Percentiles rank a stretch among this genome's conserved stretches.
These are phyloP conservation scores for Hypoxylon cercidicola DNA, from an alignment of 495 filamentous ascomycete species.

Conservation along the genomic window DNA sequence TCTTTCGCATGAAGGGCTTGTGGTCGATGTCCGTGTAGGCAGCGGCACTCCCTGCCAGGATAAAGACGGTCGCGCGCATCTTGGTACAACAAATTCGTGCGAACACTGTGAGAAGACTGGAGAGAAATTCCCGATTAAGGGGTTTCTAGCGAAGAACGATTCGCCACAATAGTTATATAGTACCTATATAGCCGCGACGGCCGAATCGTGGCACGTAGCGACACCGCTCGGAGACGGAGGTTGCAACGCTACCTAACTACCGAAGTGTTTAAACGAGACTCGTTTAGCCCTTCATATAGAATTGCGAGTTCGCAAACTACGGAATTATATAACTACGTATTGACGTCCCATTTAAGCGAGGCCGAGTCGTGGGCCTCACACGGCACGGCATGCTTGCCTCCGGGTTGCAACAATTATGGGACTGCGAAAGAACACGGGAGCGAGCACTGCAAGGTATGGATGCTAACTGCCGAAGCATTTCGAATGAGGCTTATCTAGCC, in stretches of 20 bases:
- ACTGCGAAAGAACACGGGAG: constrained; percentile 12
- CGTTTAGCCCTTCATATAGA: constrained; percentile 17
- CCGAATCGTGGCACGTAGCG: constrained; percentile 1
- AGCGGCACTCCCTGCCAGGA: constrained; percentile 33
- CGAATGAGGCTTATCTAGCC: constrained; percentile 3
- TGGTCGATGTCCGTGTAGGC: constrained; percentile 50
- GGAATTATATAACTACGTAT: no score
- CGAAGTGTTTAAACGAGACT: constrained; percentile 10
- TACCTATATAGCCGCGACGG: constrained; percentile 13
- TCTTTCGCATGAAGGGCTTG: constrained; percentile 51
- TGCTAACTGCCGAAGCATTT: constrained; percentile 10
- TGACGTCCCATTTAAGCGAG: constrained; percentile 17
- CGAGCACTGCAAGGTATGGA: background rate
- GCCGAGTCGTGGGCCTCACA: background rate
- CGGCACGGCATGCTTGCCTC: constrained; percentile 7
- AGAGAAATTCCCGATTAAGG: constrained; percentile 8
- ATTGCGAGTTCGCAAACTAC: background rate
- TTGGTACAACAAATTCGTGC: constrained; percentile 6
- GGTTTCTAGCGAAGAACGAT: constrained; percentile 10
- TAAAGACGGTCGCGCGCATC: constrained; percentile 19
- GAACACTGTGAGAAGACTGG: constrained; percentile 16
- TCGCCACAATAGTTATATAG: constrained; percentile 4
- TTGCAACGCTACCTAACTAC: constrained; percentile 13
- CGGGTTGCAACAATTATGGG: constrained; percentile 1
- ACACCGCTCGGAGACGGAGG: constrained; percentile 8